Evolutionary conservation across 805 yeast genomes (phyloP), one percentile per base, ranked within the genome.

Genomic region (Teunomyces gatunensis): DNA sequence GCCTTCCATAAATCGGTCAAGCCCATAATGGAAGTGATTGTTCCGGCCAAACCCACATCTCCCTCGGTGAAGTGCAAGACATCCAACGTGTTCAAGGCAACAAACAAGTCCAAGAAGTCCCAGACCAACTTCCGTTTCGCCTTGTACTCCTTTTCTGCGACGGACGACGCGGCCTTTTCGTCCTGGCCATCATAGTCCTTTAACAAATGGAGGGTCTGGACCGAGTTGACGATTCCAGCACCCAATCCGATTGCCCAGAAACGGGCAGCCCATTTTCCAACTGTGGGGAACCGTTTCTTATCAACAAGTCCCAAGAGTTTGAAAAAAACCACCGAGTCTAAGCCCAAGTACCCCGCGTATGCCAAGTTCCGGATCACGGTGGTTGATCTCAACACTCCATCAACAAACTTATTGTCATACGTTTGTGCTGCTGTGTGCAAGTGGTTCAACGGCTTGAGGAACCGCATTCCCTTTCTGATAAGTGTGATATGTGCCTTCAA

Each of bases 401-500:
- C 92, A 45, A 78, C 63, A 39, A 89, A 77, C 71, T 87, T 85
- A 67, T 88, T 83, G 60, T 83, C 87, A 57, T 73, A 78, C 11
- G 87, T 78, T 52, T 78, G 75, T 2, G 86, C 74, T 4, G 91
- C 87, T n/a, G 80, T 77, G 57, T 83, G 82, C 46, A 87, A 60
- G 62, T 85, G 89, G 57, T 75, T 76, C 58, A 91, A 69, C 1
- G 96, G 96, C 68, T 90, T 91, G 53, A 89, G 79, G 60, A 85
- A 82, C 60, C 97, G 80, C 73, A 91, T 69, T 18, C 90, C 84
- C 71, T 92, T 92, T 65, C 98, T 83, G 52, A 88, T 76, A 49
- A 84, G 65, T 1, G 88, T 78, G 27, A 89, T 77, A 53, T 85
- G 82, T 39, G 62, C 63, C 68, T 84, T 87, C 52, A 89, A 65